These are phyloP conservation scores for Rhizodiscina lignyota DNA, from an alignment of 495 filamentous ascomycete species.

Conservation along the genomic window DNA sequence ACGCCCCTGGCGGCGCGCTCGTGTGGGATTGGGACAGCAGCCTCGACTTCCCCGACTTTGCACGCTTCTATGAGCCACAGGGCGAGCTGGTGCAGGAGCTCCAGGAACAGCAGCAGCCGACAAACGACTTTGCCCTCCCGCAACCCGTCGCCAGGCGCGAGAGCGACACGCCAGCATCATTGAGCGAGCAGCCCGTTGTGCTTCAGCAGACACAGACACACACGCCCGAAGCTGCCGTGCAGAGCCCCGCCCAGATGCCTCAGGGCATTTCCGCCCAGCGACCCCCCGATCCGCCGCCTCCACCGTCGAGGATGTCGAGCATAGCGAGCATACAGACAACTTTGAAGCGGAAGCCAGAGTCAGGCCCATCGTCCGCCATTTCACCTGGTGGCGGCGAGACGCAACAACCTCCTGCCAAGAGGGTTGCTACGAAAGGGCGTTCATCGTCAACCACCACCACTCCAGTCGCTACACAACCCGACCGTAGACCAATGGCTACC, in stretches of 20 bases:
- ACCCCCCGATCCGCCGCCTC: conserved; percentile 9
- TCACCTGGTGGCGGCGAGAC: conserved; percentile 5
- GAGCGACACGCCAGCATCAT: background rate
- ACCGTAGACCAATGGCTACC: too few relatives aligned
- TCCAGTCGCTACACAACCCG: too few relatives aligned
- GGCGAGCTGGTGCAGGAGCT: conserved; percentile 20
- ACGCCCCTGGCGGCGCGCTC: conserved; percentile 8
- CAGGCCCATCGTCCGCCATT: conserved; percentile 13
- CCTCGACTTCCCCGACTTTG: conserved; percentile 12
- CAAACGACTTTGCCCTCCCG: conserved; percentile 19
- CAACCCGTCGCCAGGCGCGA: conserved; percentile 8
- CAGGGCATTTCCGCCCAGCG: too few relatives aligned
- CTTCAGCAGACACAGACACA: conserved; percentile 4
- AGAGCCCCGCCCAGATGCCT: too few relatives aligned
- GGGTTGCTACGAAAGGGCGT: too few relatives aligned
- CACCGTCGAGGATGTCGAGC: conserved; percentile 1
- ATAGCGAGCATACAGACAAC: conserved; percentile 10
- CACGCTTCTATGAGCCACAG: conserved; percentile 21
- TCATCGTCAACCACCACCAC: too few relatives aligned
- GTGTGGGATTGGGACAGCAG: conserved; percentile 18
- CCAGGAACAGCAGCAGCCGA: conserved; percentile 7
- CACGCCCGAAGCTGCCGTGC: background rate
- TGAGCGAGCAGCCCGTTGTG: background rate
- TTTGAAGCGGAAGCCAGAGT: conserved; percentile 18
- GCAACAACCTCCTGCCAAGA: too few relatives aligned